Percentiles rank a stretch among this genome's conserved stretches.
phyloP scores from a whole-genome alignment of 208 protist species.

The Acanthamoeba healyi region DNA sequence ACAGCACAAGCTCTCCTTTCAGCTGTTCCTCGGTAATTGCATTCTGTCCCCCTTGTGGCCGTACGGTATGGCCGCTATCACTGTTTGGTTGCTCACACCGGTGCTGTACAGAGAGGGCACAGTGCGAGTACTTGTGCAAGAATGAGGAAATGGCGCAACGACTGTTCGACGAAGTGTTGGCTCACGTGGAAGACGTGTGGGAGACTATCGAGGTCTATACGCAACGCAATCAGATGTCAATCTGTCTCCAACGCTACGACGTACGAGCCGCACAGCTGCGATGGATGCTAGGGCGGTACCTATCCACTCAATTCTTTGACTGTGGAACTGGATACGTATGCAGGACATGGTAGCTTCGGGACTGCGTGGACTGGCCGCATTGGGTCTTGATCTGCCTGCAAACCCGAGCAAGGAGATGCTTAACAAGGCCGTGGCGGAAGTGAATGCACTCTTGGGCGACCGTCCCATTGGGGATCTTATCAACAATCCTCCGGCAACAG shows the following conservation, averaged over 20 bases:
- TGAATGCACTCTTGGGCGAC: neutral
- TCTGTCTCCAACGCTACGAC: neutral
- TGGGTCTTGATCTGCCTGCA: neutral
- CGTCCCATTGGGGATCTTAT: neutral
- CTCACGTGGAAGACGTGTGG: neutral
- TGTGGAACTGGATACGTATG: too few relatives aligned
- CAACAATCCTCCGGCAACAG: neutral
- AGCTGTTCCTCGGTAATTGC: constrained; percentile 52
- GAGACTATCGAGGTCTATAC: constrained; percentile 51
- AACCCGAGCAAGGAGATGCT: neutral
- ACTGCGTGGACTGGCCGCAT: neutral
- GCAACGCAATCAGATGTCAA: constrained; percentile 11
- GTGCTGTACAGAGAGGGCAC: neutral
- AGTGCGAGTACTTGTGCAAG: constrained; percentile 61
- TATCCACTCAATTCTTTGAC: too few relatives aligned
- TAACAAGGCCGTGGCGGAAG: neutral
- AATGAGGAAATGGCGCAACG: neutral
- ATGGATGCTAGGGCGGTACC: too few relatives aligned
- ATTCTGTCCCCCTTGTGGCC: too few relatives aligned
- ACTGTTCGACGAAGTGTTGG: neutral
- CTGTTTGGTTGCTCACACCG: too few relatives aligned
- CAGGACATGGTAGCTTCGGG: neutral
- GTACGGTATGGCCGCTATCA: too few relatives aligned
- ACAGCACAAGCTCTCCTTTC: constrained; percentile 54
- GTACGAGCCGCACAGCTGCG: too few relatives aligned